Evolutionary conservation across 768 basidiomycete species (phyloP), one percentile per base, ranked within the genome.

Genomic region (Lanmaoa rubissima): DNA sequence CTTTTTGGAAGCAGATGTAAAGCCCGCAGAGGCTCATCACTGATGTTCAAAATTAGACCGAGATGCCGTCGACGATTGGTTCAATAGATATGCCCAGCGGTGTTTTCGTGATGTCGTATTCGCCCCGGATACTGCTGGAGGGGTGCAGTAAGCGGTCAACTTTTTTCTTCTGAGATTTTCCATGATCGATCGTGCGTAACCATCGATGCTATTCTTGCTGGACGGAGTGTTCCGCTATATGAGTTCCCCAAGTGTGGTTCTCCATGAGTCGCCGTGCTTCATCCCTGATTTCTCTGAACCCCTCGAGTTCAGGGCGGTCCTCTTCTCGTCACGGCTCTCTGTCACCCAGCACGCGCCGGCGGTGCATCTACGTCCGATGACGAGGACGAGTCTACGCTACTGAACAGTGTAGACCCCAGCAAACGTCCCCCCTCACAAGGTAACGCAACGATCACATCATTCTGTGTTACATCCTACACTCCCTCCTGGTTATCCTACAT

Each of bases 1-100:
- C 36, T 86, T 92, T 79, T 80, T 93, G 67, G 92, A 94, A 78
- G 82, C 85, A 71, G 91, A 94, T 72, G 74, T 87, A 62, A 86
- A 86, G 62, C 83, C 84, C 69, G 79, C 74, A 46, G 87, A 82
- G 58, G 80, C 72, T 53, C 87, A 90, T 74, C 77, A 78, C 63
- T 78, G 51, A 73, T 69, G 48, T 62, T 52, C 46, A 45, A 53
- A 39, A 58, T 17, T 55, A 55, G 61, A 64, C 28, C 55, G 19
- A 51, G 45, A 57, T 43, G 36, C 36, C 42, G 13, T 59, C 36
- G 12, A 54, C 36, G 3, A 42, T 24, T 19, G 19, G 45, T 39
- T 48, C 56, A 59, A 69, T 69, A 69, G 66, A 67, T 40, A 24
- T 45, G 32, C 13, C 21, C 17, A 1, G 35, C 24, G 34, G 51